Conservation (phyloP, 108 stramenopile species). For the Cyclostephanos tholiformis region DNA sequence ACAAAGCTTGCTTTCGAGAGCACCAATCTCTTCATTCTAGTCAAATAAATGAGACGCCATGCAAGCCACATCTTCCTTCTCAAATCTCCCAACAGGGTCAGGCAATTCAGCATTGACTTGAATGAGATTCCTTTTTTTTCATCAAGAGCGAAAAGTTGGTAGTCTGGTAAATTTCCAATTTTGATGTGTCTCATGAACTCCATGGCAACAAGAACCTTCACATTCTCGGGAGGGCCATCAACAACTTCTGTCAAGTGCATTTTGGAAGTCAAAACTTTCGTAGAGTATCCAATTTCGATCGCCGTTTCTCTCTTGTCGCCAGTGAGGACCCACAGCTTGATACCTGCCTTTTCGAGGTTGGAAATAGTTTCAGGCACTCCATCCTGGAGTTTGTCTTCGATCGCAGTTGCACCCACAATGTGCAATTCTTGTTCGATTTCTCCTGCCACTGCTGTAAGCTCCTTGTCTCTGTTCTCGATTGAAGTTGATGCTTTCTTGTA, state of each 20-base stretch:
- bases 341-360: conserved; percentile 89
- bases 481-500: conserved; percentile 80
- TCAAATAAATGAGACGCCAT: conserved; percentile 36
- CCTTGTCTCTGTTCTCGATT: conserved; percentile 73
- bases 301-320: conserved; percentile 99
- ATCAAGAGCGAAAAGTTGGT: conserved; percentile 65
- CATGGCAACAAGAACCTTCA: conserved; percentile 78
- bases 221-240: conserved; percentile 59
- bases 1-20: conserved; percentile 22
- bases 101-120: conserved; percentile 34
- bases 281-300: conserved; percentile 96
- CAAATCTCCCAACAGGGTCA: conserved; percentile 20
- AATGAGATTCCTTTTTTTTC: conserved; percentile 24
- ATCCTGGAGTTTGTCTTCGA: conserved; percentile 97
- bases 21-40: conserved; percentile 27
- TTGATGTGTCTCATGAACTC: conserved; percentile 87
- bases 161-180: conserved; percentile 72
- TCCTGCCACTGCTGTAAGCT: conserved; percentile 72
- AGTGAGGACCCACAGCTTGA: conserved; percentile 97
- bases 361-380: conserved; percentile 93
- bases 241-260: conserved; percentile 93
- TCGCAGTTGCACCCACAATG: conserved; percentile 94
- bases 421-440: conserved; percentile 85
- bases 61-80: conserved; percentile 33
- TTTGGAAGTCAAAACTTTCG: conserved; percentile 85